Base-by-base conservation (phyloP, 306 rosid genomes). In the Biancaea sappan region DNA sequence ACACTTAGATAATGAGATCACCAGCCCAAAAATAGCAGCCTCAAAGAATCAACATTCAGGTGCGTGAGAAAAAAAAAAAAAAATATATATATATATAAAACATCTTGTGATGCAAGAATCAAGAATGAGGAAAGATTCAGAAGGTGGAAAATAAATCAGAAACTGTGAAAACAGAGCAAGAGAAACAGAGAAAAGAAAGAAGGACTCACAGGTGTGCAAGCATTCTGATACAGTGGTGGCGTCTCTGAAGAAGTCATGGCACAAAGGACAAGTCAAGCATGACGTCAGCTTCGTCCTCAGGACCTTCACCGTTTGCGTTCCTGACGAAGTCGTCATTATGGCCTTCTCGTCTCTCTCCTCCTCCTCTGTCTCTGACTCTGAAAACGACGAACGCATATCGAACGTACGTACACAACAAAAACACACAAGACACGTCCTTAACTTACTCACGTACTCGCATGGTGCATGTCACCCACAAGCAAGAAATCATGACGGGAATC, bases 381-480 rank as follows among this genome's bases (percentile, higher is more conserved):
- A 74, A 66, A 77, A 66, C 7, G 81, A 72, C 81, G 75, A 75
- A 40, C 53, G 70, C 83, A 43, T 8, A 61, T 66, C 32, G 51
- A 44, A 59, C 16, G 3, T 14, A 19, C 58, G n/a, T n/a, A n/a
- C n/a, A 28, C 38, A 43, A 38, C 53, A 48, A n/a, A 48, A 25
- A 65, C 25, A n/a, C 46, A 62, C 40, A 72, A 61, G 18, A 47
- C 10, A 40, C 71, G 64, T 71, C 74, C 75, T 56, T 38, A 73
- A 72, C 75, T 56, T 38, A 73, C 43, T 67, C 65, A 89, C 88
- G 86, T 82, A 82, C 58, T 59, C 77, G 74, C 72, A 69, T 80
- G 86, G 80, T 86, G 93, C 91, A 89, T 86, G 94, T 73, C 73
- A 72, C 80, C 69, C 34, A 81, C 29, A n/a, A 62, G 46, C 79